phyloP scores from a whole-genome alignment of 2,329 filamentous ascomycete species.

The Microcera coccophila region DNA sequence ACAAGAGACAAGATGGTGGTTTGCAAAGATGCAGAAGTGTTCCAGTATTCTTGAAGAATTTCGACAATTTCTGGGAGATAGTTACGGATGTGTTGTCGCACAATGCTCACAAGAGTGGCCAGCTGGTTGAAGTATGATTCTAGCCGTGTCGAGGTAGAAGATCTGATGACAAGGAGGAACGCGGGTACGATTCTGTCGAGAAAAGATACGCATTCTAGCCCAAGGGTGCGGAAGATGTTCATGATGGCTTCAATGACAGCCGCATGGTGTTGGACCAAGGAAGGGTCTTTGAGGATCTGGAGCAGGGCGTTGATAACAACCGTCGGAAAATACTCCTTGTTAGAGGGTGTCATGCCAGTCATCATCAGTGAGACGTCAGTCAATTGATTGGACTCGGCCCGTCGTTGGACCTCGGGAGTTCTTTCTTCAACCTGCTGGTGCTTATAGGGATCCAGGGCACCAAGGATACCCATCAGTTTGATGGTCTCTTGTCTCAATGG shows the following conservation, averaged over 20 bases:
- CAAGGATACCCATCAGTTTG: constrained; percentile 91
- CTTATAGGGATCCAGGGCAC: constrained; percentile 92
- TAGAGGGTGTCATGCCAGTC: constrained; percentile 92
- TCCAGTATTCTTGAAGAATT: constrained; percentile 88
- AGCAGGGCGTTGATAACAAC: constrained; percentile 96
- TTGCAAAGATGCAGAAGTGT: constrained; percentile 73
- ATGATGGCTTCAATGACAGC: constrained; percentile 96
- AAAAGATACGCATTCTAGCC: constrained; percentile 93
- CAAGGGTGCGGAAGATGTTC: constrained; percentile 96
- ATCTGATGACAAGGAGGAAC: constrained; percentile 83
- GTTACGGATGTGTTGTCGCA: constrained; percentile 91
- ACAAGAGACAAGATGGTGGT: constrained; percentile 88
- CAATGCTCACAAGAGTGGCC: constrained; percentile 87
- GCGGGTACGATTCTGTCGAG: constrained; percentile 91
- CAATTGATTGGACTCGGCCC: constrained; percentile 60
- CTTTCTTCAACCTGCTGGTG: constrained; percentile 92
- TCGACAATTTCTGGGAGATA: constrained; percentile 84
- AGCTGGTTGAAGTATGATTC: constrained; percentile 98
- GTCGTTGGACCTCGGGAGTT: constrained; percentile 73
- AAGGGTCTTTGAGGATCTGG: constrained; percentile 85
- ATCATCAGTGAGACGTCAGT: constrained; percentile 98
- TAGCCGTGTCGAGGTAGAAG: constrained; percentile 70
- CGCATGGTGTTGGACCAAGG: constrained; percentile 85
- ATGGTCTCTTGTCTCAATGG: constrained; percentile 89
- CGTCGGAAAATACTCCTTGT: constrained; percentile 97